Evolutionary conservation across 208 protist genomes (phyloP).

Genomic region (Acanthamoeba polyphaga): DNA sequence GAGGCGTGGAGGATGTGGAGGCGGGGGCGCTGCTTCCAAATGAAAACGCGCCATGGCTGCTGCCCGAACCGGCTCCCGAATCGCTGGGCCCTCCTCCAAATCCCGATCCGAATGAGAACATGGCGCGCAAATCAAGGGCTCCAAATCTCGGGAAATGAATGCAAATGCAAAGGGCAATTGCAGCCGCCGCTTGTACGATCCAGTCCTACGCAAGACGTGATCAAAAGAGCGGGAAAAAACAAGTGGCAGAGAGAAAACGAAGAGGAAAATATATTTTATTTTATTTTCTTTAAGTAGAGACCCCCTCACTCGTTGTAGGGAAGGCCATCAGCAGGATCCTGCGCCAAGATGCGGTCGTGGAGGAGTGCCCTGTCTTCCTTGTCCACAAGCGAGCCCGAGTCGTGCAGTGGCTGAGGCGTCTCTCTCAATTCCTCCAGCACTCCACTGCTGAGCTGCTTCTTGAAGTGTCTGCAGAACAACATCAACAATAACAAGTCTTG

Average conservation of each 20-base stretch:
- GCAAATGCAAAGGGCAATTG: too few species aligned
- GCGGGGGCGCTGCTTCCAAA: not conserved
- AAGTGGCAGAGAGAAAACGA: too few species aligned
- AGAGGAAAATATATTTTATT: too few species aligned
- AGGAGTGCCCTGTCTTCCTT: conserved; percentile 54
- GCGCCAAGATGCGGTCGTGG: not conserved
- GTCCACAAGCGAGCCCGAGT: conserved; percentile 12
- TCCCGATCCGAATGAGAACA: too few species aligned
- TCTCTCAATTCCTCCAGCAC: not conserved
- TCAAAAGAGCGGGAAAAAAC: too few species aligned
- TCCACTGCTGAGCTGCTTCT: not conserved
- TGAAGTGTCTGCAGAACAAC: conserved; percentile 40
- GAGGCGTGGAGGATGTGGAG: not conserved
- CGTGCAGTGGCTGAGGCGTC: not conserved
- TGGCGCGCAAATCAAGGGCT: too few species aligned
- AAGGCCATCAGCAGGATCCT: not conserved
- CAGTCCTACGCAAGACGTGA: too few species aligned
- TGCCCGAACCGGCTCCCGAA: too few species aligned
- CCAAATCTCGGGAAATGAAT: not conserved
- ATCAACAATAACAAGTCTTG: not conserved
- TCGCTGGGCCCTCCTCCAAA: too few species aligned
- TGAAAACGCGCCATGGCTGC: too few species aligned
- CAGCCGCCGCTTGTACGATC: too few species aligned
- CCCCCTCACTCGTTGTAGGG: conserved; percentile 54
- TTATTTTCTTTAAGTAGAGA: too few species aligned